These are phyloP conservation scores for Annona squamosa DNA, from an alignment of 164 flowering plant genomes.

Conservation along the genomic window DNA sequence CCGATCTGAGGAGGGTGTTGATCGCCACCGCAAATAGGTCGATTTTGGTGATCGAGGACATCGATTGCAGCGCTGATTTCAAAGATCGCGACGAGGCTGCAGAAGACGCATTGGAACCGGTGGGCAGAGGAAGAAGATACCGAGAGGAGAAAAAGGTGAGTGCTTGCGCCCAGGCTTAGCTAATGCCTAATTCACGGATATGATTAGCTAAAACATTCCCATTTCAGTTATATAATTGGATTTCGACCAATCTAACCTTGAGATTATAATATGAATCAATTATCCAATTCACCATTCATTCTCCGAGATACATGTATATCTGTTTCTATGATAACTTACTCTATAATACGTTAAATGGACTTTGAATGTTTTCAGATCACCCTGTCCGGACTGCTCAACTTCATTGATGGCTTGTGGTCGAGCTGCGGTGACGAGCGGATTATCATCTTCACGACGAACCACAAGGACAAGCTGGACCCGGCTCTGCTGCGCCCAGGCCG, in stretches of 20 bases:
- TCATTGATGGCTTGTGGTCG: constrained; percentile 42
- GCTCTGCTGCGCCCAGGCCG: constrained; percentile 44
- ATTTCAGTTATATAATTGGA: too few species aligned
- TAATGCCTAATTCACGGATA: too few species aligned
- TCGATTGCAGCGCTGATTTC: constrained; percentile 36
- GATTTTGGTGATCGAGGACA: constrained; percentile 54
- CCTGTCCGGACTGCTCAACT: constrained; percentile 38
- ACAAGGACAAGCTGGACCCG: constrained; percentile 35
- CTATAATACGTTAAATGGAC: too few species aligned
- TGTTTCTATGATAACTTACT: too few species aligned
- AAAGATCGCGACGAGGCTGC: constrained; percentile 13
- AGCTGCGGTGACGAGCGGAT: constrained; percentile 42
- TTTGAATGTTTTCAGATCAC: constrained; percentile 20
- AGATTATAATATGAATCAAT: too few species aligned
- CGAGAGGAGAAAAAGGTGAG: neutral
- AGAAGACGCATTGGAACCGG: neutral
- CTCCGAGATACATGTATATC: too few species aligned
- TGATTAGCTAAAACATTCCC: too few species aligned
- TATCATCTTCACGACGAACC: constrained; percentile 43
- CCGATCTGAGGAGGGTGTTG: constrained; percentile 41
- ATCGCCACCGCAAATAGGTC: constrained; percentile 37
- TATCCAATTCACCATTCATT: too few species aligned
- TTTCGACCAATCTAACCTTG: too few species aligned
- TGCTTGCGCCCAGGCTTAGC: neutral
- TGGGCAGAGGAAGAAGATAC: neutral